Base-by-base conservation (phyloP, 495 filamentous ascomycete species). In the Hypoxylon rickii region DNA sequence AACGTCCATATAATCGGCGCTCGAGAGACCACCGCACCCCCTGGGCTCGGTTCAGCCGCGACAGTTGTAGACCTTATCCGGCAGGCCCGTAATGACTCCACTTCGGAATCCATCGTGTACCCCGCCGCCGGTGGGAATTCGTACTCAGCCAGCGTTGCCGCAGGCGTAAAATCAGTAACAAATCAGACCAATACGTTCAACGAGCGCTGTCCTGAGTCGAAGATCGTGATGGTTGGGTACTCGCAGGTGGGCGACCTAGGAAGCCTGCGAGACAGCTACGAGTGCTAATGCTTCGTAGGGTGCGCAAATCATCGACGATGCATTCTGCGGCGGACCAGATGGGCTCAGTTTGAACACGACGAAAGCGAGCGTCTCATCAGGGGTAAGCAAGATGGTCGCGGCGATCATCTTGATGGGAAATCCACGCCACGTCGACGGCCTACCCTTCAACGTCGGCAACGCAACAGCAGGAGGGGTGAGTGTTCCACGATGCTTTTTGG, bases 341-440 rank as follows among this genome's bases (percentile, higher is more conserved):
- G 74, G 78, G 34, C 61, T 72, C 24, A 75, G 75, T n/a, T 56
- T 78, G 41, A 77, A 77, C 55, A 77, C 73, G 0, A 72, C 75
- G 0, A 70, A 71, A 10, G 73, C 67, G 6, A 69, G 82, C 29
- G 70, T 77, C 4, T 72, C 76, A 0, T 63, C 70, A 11, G 75
- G 74, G 3, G 67, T 79, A 4, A 61, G 75, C 19, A 73, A 67
- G 26, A 78, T 75, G 70, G 73, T 83, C 21, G 82, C 81, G 37
- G 83, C 80, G 6, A 78, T 77, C 20, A 83, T 86, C 42, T 70
- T 82, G 51, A 82, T 83, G 80, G 83, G 83, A 7, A 76, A 83
- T 47, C 83, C 83, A 2, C 72, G 81, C 7, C 74, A 78, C 64
- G 68, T 69, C 1, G 61, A 64, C 3, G 83, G 83, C 0, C 66